Percentiles rank a stretch among this genome's conserved stretches.
phyloP scores from a whole-genome alignment of 306 rosid species.

The Dalbergia cochinchinensis region DNA sequence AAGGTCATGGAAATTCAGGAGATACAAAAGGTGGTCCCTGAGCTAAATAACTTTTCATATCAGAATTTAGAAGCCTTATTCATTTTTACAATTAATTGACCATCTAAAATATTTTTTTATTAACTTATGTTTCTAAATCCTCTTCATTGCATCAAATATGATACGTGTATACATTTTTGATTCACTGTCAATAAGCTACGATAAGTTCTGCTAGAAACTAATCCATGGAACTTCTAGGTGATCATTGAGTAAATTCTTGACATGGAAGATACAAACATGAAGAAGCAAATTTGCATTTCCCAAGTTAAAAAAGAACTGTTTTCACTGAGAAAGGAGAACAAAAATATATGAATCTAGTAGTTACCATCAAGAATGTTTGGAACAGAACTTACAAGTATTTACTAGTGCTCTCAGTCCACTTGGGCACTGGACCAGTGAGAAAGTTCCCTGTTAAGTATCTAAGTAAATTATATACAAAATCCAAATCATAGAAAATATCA shows the following conservation, averaged over 20 bases:
- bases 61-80: not conserved
- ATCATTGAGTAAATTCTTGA: conserved; percentile 3
- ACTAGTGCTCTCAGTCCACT: conserved; percentile 22
- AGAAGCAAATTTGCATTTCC: not conserved
- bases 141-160: too few species aligned
- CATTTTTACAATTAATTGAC: not conserved
- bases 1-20: not conserved
- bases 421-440: conserved; percentile 56
- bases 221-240: not conserved
- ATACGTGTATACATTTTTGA: not conserved
- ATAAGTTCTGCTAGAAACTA: not conserved
- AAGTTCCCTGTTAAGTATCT: conserved; percentile 74
- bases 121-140: not conserved
- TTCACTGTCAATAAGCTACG: not conserved
- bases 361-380: not conserved
- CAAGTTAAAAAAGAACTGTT: not conserved
- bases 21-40: not conserved
- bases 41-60: not conserved
- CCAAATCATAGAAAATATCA: not conserved
- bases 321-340: not conserved
- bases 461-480: not conserved
- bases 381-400: conserved; percentile 54
- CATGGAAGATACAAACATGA: not conserved
- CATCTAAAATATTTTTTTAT: conserved; percentile 5
- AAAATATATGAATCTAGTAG: not conserved